A percentile compares a stretch with the other conserved stretches of the same genome.
Evolutionary conservation across 768 basidiomycete species (phyloP).

Genomic region (Termitomyces sp.): DNA sequence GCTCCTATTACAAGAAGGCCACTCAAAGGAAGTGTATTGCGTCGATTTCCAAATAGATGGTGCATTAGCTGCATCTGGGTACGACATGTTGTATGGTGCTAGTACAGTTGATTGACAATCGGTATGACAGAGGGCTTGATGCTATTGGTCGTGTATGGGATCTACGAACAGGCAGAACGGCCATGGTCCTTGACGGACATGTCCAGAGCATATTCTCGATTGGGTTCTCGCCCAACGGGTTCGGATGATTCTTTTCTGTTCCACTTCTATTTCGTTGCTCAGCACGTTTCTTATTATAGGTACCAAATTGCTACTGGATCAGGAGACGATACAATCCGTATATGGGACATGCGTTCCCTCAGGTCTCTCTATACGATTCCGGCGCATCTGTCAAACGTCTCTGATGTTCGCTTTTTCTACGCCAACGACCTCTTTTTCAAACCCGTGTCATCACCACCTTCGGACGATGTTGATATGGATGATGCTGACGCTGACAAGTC

Average conservation of each 20-base stretch:
- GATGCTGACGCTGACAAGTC: slow-evolving; percentile 32
- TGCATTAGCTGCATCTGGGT: slow-evolving; percentile 91
- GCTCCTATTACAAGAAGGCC: slow-evolving; percentile 89
- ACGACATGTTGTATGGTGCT: slow-evolving; percentile 18
- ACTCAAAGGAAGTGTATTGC: slow-evolving; percentile 93
- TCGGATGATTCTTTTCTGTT: slow-evolving; percentile 24
- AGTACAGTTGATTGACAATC: not conserved
- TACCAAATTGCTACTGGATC: slow-evolving; percentile 97
- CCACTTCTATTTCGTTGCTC: not conserved
- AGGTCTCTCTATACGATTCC: slow-evolving; percentile 95
- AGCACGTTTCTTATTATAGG: slow-evolving; percentile 33
- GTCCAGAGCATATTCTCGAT: slow-evolving; percentile 88
- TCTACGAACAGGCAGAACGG: slow-evolving; percentile 87
- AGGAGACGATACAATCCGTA: slow-evolving; percentile 94
- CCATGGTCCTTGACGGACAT: slow-evolving; percentile 97
- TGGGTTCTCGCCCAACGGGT: slow-evolving; percentile 96
- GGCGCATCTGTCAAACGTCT: slow-evolving; percentile 91
- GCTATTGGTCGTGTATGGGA: slow-evolving; percentile 99
- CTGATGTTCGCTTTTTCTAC: slow-evolving; percentile 93
- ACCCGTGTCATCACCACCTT: slow-evolving; percentile 22
- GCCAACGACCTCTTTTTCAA: slow-evolving; percentile 49
- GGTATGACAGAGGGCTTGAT: slow-evolving; percentile 71
- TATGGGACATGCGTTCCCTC: slow-evolving; percentile 96
- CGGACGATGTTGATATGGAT: slow-evolving; percentile 44
- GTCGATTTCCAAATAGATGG: slow-evolving; percentile 97